A percentile compares a stretch with the other conserved stretches of the same genome.
Evolutionary conservation across 2,329 filamentous ascomycete genomes (phyloP).

Genomic region (Botrytis aclada): DNA sequence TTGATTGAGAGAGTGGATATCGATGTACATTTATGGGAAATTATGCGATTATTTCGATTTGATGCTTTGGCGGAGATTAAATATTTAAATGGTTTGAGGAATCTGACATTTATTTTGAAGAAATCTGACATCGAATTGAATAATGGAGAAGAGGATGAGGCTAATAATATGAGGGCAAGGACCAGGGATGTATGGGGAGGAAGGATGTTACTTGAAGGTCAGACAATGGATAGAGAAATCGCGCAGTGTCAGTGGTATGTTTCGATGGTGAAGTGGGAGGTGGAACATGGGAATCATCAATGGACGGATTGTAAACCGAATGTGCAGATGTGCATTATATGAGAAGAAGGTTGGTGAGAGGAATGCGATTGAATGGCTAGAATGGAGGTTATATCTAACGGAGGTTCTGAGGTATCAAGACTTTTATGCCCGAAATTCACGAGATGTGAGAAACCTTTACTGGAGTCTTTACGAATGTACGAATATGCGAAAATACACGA

Average conservation of each 20-base stretch:
- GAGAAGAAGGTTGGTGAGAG: background rate
- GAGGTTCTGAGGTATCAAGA: background rate
- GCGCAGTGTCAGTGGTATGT: constrained; percentile 20
- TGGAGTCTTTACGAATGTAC: background rate
- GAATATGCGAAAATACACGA: background rate
- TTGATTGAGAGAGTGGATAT: constrained; percentile 21
- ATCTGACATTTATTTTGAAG: constrained; percentile 18
- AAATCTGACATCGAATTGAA: constrained; percentile 1
- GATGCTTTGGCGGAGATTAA: constrained; percentile 20
- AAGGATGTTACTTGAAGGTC: constrained; percentile 7
- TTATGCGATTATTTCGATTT: constrained; percentile 20
- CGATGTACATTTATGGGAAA: constrained; percentile 22
- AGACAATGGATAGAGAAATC: constrained; percentile 14
- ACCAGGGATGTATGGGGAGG: background rate
- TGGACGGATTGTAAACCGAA: constrained; percentile 9
- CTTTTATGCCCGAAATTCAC: background rate
- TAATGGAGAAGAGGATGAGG: constrained; percentile 1
- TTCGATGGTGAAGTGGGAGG: constrained; percentile 16
- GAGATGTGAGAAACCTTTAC: background rate
- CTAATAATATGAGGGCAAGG: background rate
- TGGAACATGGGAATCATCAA: constrained; percentile 14
- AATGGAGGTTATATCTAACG: background rate
- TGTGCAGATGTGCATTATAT: constrained; percentile 23
- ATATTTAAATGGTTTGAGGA: constrained; percentile 15
- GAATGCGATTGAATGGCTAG: background rate